A percentile compares a stretch with the other conserved stretches of the same genome.
phyloP scores from a whole-genome alignment of 2,329 filamentous ascomycete species.

The Eutypa lata region DNA sequence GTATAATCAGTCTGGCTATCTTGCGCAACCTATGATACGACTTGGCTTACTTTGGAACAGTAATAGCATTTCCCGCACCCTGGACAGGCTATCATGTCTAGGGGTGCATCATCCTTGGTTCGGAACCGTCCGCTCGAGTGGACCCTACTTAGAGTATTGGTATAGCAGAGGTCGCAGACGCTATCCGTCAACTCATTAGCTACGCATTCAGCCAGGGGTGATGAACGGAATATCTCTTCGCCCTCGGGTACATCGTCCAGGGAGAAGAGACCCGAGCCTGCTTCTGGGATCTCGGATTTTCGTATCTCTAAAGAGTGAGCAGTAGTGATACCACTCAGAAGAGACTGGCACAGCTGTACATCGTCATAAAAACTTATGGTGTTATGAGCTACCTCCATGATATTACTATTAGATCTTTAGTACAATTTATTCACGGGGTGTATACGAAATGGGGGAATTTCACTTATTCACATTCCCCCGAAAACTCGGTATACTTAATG shows the following conservation, averaged over 20 bases:
- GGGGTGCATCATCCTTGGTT: neutral
- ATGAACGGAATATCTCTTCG: slow-evolving; percentile 23
- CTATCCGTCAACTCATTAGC: neutral
- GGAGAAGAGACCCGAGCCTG: slow-evolving; percentile 25
- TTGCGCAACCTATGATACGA: no score
- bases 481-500: no score
- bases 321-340: neutral
- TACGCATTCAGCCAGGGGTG: slow-evolving; percentile 12
- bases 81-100: slow-evolving; percentile 12
- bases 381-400: neutral
- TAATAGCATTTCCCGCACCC: slow-evolving; percentile 24
- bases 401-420: no score
- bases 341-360: neutral
- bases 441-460: no score
- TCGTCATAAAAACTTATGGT: neutral
- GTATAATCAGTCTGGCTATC: neutral
- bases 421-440: no score
- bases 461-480: no score
- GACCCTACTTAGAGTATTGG: slow-evolving; percentile 7
- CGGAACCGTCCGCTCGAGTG: slow-evolving; percentile 7
- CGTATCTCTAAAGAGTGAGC: slow-evolving; percentile 9
- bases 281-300: slow-evolving; percentile 7
- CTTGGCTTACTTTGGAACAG: slow-evolving; percentile 24
- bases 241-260: slow-evolving; percentile 12
- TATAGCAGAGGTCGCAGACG: slow-evolving; percentile 27